phyloP scores from a whole-genome alignment of 176 grass and related monocot species.

The Urochloa ruziziensis region DNA sequence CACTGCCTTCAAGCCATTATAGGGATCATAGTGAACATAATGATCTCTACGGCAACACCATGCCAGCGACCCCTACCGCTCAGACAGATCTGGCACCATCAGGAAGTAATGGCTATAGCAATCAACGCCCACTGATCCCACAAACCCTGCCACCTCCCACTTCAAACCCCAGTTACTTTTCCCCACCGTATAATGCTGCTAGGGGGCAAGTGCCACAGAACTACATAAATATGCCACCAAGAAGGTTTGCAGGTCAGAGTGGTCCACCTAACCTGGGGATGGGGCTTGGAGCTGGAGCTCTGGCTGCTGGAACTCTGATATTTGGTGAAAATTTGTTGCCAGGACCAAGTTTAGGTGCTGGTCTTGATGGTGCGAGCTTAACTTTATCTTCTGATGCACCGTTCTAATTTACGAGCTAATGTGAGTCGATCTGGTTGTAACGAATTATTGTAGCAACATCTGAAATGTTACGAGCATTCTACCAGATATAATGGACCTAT shows the following conservation, averaged over 20 bases:
- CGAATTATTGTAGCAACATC: background rate
- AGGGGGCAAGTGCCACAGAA: conserved; percentile 45
- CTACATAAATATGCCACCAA: conserved; percentile 69
- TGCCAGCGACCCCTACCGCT: background rate
- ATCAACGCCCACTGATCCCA: conserved; percentile 29
- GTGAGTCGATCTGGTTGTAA: background rate
- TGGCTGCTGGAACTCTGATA: conserved; percentile 75
- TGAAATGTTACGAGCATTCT: conserved; percentile 16
- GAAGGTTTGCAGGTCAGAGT: conserved; percentile 36
- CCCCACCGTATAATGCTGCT: conserved; percentile 37
- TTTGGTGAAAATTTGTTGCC: conserved; percentile 81
- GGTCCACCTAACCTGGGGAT: conserved; percentile 47
- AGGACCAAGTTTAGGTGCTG: conserved; percentile 39
- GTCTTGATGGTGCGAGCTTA: conserved; percentile 43
- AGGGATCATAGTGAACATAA: conserved; percentile 16
- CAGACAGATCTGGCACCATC: conserved; percentile 23
- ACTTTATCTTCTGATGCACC: conserved; percentile 38
- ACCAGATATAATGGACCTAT: conserved; percentile 9
- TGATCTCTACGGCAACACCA: conserved; percentile 28
- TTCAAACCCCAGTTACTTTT: conserved; percentile 47
- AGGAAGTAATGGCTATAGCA: conserved; percentile 32
- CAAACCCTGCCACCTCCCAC: conserved; percentile 41
- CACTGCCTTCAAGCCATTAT: conserved; percentile 9
- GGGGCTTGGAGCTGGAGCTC: conserved; percentile 77
- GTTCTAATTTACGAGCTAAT: conserved; percentile 45